Conservation (phyloP, 331 rosid genomes). For the Saraca asoca region DNA sequence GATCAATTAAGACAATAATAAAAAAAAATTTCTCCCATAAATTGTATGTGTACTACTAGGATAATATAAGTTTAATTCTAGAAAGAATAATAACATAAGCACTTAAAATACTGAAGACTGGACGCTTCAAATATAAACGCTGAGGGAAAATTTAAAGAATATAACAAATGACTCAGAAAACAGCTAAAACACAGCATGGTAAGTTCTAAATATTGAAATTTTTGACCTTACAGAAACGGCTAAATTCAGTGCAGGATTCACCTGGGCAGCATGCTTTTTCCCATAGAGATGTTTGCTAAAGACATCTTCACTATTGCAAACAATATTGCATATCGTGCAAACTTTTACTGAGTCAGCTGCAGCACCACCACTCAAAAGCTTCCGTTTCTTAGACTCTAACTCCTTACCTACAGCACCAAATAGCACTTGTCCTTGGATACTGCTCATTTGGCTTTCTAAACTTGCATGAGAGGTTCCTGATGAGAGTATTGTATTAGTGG, state of each 20-base stretch:
- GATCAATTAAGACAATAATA: not conserved
- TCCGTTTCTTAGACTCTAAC: conserved; percentile 48
- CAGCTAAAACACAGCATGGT: not conserved
- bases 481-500: conserved; percentile 21
- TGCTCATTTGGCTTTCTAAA: conserved; percentile 34
- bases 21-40: conserved; percentile 2
- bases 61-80: not conserved
- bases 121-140: not conserved
- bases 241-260: conserved; percentile 36
- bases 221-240: conserved; percentile 17
- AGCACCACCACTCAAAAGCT: conserved; percentile 41
- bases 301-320: conserved; percentile 58
- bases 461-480: conserved; percentile 23
- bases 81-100: not conserved
- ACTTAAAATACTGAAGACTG: not conserved
- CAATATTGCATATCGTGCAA: conserved; percentile 59
- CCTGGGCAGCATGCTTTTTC: conserved; percentile 66
- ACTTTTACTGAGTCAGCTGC: conserved; percentile 46
- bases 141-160: conserved; percentile 4
- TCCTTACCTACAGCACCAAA: conserved; percentile 36
- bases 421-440: conserved; percentile 36
- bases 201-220: not conserved
- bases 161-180: conserved; percentile 6
- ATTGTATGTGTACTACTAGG: not conserved
- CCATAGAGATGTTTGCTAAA: conserved; percentile 59